Evolutionary conservation across 306 rosid species (phyloP).

Genomic region (barrel medic (Medicago truncatula)): MtrunA17r5.0-ANR NC_053042.1:21937501-21938000

Average conservation of each 20-base stretch:
- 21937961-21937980: not conserved
- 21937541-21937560: not conserved
- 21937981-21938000: constrained; percentile 20
- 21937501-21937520: not conserved
- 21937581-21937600: too few relatives aligned
- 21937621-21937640: too few relatives aligned
- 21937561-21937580: not conserved
- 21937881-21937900: not conserved
- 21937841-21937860: not conserved
- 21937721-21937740: too few relatives aligned
- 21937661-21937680: too few relatives aligned
- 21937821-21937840: too few relatives aligned
- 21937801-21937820: too few relatives aligned
- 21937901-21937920: not conserved
- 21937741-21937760: too few relatives aligned
- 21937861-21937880: not conserved
- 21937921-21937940: not conserved
- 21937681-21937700: not conserved
- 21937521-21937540: constrained; percentile 34
- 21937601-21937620: too few relatives aligned
- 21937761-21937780: too few relatives aligned
- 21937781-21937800: too few relatives aligned
- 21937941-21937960: not conserved
- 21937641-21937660: too few relatives aligned
- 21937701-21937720: not conserved